Evolutionary conservation across 345 rosid species (phyloP).

Genomic region (Acer campestre): DNA sequence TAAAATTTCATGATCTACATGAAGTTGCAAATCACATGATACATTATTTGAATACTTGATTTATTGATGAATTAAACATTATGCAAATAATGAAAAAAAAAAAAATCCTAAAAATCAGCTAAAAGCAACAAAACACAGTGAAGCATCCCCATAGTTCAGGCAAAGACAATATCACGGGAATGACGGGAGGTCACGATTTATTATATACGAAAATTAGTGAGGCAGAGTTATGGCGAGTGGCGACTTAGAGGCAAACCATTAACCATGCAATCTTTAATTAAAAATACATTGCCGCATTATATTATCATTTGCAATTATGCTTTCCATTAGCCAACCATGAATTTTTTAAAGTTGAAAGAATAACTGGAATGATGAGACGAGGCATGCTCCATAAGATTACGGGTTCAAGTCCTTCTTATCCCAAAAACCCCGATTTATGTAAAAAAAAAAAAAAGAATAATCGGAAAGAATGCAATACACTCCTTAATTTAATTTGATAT

Average conservation of each 20-base stretch:
- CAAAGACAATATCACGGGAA: neutral
- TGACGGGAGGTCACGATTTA: conserved; percentile 6
- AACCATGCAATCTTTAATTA: neutral
- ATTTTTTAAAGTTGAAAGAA: neutral
- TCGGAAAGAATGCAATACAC: neutral
- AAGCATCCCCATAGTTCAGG: neutral
- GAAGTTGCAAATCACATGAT: no score
- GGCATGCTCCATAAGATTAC: no score
- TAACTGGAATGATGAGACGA: no score
- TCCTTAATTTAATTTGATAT: no score
- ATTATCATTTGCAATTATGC: neutral
- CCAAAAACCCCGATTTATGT: no score
- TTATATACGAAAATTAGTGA: neutral
- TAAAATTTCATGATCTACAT: no score
- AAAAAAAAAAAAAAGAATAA: no score
- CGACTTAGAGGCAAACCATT: neutral
- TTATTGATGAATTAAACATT: no score
- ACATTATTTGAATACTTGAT: no score
- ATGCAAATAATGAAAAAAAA: neutral
- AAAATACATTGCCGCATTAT: no score
- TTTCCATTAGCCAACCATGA: neutral
- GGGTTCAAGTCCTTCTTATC: no score
- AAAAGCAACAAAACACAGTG: neutral
- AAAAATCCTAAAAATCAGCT: neutral
- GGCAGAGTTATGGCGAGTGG: neutral